Base-by-base conservation (phyloP, 2,329 filamentous ascomycete species). In the Colletotrichum sp. region DNA sequence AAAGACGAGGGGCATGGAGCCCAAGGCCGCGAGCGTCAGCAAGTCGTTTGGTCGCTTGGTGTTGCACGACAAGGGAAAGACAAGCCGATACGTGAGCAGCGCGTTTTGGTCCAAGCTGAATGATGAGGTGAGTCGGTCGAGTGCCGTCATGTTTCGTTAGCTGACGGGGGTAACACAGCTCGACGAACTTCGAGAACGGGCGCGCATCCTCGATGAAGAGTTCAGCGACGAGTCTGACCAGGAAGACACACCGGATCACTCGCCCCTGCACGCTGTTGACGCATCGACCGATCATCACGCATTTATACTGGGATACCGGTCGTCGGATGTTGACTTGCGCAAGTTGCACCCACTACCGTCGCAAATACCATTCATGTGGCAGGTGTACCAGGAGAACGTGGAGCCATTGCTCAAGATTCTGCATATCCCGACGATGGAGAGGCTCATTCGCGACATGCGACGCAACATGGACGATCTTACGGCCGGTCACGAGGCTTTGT, bases 41-140 rank as follows among this genome's bases (percentile, higher is more conserved):
- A 90, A 85, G 60, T 87, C 91, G 71, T 93, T 94, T 83, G 93
- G 94, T 4, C 88, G 93, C 36, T 84, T 96, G 69, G 93, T 96
- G 1, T 85, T 95, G 44, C 93, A 93, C 77, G 93, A 95, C 75
- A 88, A 89, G 71, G 93, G 92, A 52, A 91, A 91, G 75, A 93
- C 91, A 65, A 92, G 91, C 71, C 88, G 93, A 81, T 96, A 96
- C 81, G 91, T 96, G 79, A 95, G 93, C 85, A 95, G 92, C 82
- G 93, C 91, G 8, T 95, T 96, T 80, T 95, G 93, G 93, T 91
- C 93, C 24, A 94, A 91, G 77, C 88, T 96, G 68, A 94, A 93
- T 76, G 94, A 95, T 69, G 94, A 96, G 88, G 92, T 93, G 84
- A 71, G 85, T 79, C 16, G 44, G 24, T 24, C 39, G 7, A 32